A percentile compares a stretch with the other conserved stretches of the same genome.
phyloP scores from a whole-genome alignment of 1,139 yeast genomes.

The Debaryomyces sp. region DNA sequence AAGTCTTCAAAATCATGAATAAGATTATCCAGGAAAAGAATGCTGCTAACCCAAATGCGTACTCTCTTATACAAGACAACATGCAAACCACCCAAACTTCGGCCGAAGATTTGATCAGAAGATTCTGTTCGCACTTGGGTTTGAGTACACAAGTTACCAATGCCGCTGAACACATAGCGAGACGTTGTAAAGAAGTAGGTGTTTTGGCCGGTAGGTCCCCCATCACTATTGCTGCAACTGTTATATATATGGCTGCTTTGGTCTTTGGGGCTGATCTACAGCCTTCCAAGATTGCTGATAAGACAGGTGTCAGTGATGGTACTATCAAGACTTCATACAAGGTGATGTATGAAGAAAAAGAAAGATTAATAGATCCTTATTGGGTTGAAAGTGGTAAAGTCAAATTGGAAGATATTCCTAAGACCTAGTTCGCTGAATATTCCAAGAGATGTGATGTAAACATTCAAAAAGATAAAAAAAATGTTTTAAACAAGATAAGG shows the following conservation, averaged over 20 bases:
- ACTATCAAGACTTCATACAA: constrained; percentile 93
- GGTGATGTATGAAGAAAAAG: constrained; percentile 73
- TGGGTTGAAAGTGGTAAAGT: constrained; percentile 79
- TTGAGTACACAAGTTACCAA: constrained; percentile 82
- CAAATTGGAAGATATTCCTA: constrained; percentile 62
- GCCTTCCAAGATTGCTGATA: constrained; percentile 84
- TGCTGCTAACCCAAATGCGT: constrained; percentile 45
- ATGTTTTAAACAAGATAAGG: not conserved
- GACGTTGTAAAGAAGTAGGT: constrained; percentile 86
- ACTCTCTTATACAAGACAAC: constrained; percentile 48
- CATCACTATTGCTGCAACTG: constrained; percentile 96
- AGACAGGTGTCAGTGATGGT: constrained; percentile 98
- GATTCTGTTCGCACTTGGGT: constrained; percentile 96
- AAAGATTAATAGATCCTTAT: constrained; percentile 74
- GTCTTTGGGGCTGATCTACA: constrained; percentile 72
- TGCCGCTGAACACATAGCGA: constrained; percentile 92
- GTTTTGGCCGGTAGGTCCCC: constrained; percentile 97
- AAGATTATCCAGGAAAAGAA: constrained; percentile 71
- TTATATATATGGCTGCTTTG: constrained; percentile 89
- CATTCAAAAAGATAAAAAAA: not conserved
- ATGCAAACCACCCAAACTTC: constrained; percentile 86
- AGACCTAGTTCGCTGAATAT: constrained; percentile 21
- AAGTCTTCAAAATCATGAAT: constrained; percentile 81
- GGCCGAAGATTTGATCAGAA: constrained; percentile 91
- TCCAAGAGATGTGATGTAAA: not conserved